Conservation (phyloP, 495 filamentous ascomycete species). For the Ascodesmis nigricans region DNA sequence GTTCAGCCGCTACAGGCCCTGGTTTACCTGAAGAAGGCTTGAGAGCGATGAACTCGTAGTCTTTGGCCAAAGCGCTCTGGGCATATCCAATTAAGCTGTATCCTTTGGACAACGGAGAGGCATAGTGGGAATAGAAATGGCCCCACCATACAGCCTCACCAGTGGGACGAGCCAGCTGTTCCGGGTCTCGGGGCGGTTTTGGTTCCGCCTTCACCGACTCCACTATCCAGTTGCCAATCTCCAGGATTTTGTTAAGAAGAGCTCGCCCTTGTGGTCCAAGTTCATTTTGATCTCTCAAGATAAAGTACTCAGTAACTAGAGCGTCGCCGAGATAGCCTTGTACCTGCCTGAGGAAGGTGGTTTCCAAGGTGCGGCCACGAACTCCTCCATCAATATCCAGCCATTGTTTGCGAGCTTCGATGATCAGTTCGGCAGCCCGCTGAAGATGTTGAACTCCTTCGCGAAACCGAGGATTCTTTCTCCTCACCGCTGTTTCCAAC, state of each 20-base stretch:
- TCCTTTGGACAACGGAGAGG: conserved; percentile 10
- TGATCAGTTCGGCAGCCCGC: conserved; percentile 16
- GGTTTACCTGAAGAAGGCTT: conserved; percentile 1
- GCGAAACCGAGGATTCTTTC: no score
- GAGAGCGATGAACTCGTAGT: conserved; percentile 4
- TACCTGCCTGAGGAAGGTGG: conserved; percentile 17
- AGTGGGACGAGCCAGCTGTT: conserved; percentile 8
- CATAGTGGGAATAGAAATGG: conserved; percentile 18
- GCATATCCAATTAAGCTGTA: conserved; percentile 15
- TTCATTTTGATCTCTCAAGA: background rate
- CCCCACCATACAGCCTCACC: conserved; percentile 18
- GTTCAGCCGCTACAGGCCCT: background rate
- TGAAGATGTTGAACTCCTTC: no score
- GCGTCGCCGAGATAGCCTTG: conserved; percentile 18
- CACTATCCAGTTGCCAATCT: conserved; percentile 15
- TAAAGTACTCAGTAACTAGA: conserved; percentile 11
- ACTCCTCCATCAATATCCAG: conserved; percentile 15
- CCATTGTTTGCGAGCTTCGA: conserved; percentile 16
- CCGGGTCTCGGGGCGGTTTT: conserved; percentile 12
- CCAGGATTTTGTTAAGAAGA: conserved; percentile 15
- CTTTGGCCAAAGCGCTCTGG: conserved; percentile 9
- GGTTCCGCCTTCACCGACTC: conserved; percentile 12
- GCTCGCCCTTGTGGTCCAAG: conserved; percentile 9
- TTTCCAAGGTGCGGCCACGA: conserved; percentile 16
- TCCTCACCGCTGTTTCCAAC: no score